A percentile compares a stretch with the other conserved stretches of the same genome.
Conservation (phyloP, 129 eudicot genomes). For the Flaveria bidentis region DNA sequence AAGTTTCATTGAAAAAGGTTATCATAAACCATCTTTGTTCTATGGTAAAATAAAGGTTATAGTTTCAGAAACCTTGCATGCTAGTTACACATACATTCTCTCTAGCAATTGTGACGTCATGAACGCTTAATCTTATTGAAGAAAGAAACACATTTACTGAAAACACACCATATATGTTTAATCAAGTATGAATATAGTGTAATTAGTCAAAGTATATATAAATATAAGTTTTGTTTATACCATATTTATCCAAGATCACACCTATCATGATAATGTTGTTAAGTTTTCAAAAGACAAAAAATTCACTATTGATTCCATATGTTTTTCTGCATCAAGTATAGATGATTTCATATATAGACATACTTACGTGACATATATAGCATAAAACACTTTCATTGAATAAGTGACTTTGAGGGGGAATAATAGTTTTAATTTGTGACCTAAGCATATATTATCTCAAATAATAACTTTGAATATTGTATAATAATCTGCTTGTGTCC, state of each 20-base stretch:
- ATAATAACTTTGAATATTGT: slow-evolving; percentile 17
- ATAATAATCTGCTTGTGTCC: slow-evolving; percentile 23
- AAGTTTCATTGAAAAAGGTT: neutral
- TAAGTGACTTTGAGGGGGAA: neutral
- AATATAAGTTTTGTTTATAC: too few relatives aligned
- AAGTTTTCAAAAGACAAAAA: too few relatives aligned
- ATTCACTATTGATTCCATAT: too few relatives aligned
- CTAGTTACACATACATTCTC: too few relatives aligned
- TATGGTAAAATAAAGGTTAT: neutral
- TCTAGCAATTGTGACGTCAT: neutral
- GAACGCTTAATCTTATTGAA: neutral
- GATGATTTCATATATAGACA: neutral
- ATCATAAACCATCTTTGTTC: neutral
- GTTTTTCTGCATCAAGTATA: too few relatives aligned
- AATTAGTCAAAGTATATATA: too few relatives aligned
- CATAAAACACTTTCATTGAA: neutral
- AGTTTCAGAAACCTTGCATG: too few relatives aligned
- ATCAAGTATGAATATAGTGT: too few relatives aligned
- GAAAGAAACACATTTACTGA: too few relatives aligned
- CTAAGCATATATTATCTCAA: neutral
- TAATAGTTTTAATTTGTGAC: neutral
- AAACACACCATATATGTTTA: too few relatives aligned
- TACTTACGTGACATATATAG: neutral
- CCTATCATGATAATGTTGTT: too few relatives aligned
- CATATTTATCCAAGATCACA: too few relatives aligned